Percentiles rank a stretch among this genome's conserved stretches.
Evolutionary conservation across 2,329 filamentous ascomycete species (phyloP).

Genomic region (Penicillium expansum): DNA sequence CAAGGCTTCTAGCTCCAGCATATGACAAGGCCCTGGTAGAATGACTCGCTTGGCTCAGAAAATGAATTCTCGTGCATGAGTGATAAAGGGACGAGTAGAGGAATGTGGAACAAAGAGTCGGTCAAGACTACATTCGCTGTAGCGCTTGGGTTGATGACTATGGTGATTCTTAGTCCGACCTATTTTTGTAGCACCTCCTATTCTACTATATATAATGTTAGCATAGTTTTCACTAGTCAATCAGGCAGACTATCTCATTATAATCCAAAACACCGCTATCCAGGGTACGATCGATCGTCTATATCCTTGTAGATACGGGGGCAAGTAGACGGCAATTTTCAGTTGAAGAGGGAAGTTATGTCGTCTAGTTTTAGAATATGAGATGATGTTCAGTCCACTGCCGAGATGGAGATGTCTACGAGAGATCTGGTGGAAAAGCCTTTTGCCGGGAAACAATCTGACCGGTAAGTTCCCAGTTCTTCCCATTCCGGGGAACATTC

Average conservation of each 20-base stretch:
- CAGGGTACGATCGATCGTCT: not conserved
- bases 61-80: not conserved
- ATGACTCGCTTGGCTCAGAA: too few relatives aligned
- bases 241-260: not conserved
- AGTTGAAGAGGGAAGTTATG: too few relatives aligned
- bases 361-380: too few relatives aligned
- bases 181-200: not conserved
- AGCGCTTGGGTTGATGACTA: not conserved
- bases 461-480: not conserved
- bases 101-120: not conserved
- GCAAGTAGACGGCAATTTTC: too few relatives aligned
- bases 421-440: not conserved
- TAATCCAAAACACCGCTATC: not conserved
- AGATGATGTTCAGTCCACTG: not conserved
- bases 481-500: not conserved
- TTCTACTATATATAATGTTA: not conserved
- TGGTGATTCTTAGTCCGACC: not conserved
- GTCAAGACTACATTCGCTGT: not conserved
- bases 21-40: not conserved
- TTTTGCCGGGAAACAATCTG: not conserved
- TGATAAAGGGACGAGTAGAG: not conserved
- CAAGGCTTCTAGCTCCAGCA: not conserved
- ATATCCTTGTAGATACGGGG: not conserved
- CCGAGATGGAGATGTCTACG: not conserved
- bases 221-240: not conserved